Evolutionary conservation across 208 protist species (phyloP).

Genomic region (Leishmania turanica): DNA sequence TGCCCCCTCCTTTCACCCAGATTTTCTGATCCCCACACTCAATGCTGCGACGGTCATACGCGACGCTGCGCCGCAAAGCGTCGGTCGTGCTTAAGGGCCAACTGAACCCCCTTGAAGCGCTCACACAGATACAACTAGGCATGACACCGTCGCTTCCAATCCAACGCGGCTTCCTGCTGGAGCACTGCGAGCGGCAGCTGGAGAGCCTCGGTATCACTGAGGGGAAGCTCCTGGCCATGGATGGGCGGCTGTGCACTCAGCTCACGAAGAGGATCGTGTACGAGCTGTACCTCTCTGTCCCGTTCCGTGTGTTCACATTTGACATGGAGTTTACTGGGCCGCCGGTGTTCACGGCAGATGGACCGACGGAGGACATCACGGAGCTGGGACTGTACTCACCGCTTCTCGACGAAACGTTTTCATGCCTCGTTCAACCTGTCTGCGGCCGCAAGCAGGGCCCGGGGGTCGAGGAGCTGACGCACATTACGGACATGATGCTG

Average conservation of each 20-base stretch:
- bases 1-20: background rate
- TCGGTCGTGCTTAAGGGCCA: conserved; percentile 12
- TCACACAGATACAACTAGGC: conserved; percentile 87
- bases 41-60: conserved; percentile 7
- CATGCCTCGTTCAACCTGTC: conserved; percentile 67
- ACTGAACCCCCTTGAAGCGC: conserved; percentile 70
- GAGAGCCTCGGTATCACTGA: conserved; percentile 74
- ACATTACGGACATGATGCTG: conserved; percentile 82
- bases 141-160: conserved; percentile 64
- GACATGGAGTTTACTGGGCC: conserved; percentile 92
- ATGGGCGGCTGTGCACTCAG: conserved; percentile 60
- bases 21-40: background rate
- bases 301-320: conserved; percentile 87
- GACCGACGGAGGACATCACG: conserved; percentile 90
- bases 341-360: conserved; percentile 81
- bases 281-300: conserved; percentile 85
- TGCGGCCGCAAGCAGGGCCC: conserved; percentile 53
- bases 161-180: conserved; percentile 82
- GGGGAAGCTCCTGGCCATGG: conserved; percentile 83
- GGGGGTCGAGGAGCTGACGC: conserved; percentile 74
- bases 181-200: conserved; percentile 74
- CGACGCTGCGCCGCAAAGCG: conserved; percentile 6
- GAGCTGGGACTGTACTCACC: conserved; percentile 89
- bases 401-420: conserved; percentile 66
- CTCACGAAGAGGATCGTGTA: conserved; percentile 74